phyloP scores from a whole-genome alignment of 108 stramenopile genomes.

The Thalassiosira profunda region DNA sequence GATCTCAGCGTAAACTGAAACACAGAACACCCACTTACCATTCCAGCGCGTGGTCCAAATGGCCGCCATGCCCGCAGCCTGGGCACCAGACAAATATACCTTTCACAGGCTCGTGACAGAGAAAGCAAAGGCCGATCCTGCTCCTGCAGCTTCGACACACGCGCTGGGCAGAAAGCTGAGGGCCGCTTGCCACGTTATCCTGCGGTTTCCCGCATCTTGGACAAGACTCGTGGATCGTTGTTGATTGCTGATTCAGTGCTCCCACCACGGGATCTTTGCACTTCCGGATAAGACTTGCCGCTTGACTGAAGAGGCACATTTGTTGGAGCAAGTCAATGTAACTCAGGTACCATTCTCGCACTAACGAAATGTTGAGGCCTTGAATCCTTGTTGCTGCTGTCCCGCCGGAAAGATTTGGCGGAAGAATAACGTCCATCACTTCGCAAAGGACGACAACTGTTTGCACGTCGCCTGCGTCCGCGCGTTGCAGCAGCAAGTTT shows the following conservation, averaged over 20 bases:
- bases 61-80: conserved; percentile 70
- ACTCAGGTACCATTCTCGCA: conserved; percentile 89
- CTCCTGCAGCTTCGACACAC: conserved; percentile 76
- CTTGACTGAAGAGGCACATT: conserved; percentile 85
- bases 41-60: not conserved
- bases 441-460: conserved; percentile 86
- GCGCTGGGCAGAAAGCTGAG: conserved; percentile 31
- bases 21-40: too few relatives aligned
- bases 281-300: conserved; percentile 67
- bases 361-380: conserved; percentile 56
- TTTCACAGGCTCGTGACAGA: conserved; percentile 86
- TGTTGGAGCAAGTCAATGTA: conserved; percentile 87
- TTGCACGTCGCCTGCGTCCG: conserved; percentile 89
- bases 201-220: conserved; percentile 80
- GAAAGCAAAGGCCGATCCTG: conserved; percentile 78
- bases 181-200: conserved; percentile 7
- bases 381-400: conserved; percentile 55
- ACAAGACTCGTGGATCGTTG: conserved; percentile 86
- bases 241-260: conserved; percentile 84
- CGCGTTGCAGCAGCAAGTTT: conserved; percentile 69
- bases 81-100: conserved; percentile 91
- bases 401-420: conserved; percentile 37
- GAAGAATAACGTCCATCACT: conserved; percentile 72
- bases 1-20: too few relatives aligned
- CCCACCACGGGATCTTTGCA: conserved; percentile 77